phyloP scores from a whole-genome alignment of 768 basidiomycete species.

The Clavaria fumosa region DNA sequence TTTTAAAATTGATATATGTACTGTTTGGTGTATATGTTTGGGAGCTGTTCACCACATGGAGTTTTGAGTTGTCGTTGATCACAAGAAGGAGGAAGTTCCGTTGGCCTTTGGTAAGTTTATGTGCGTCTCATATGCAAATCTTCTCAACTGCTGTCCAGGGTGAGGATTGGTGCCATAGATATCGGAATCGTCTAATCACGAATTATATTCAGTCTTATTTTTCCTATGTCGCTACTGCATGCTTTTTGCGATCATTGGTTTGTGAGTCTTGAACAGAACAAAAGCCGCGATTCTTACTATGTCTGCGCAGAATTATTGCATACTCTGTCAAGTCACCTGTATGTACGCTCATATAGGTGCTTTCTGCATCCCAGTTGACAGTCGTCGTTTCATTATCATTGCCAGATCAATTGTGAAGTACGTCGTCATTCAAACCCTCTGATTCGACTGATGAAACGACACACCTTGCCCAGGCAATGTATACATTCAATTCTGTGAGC shows the following conservation, averaged over 20 bases:
- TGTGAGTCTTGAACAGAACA: constrained; percentile 37
- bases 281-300: not conserved
- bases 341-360: too few species aligned
- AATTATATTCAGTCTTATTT: constrained; percentile 43
- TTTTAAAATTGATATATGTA: constrained; percentile 43
- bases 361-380: too few species aligned
- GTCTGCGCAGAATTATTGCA: constrained; percentile 38
- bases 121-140: constrained; percentile 1
- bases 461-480: constrained; percentile 32
- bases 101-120: constrained; percentile 49
- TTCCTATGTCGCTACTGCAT: constrained; percentile 62
- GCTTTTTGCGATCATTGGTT: constrained; percentile 45
- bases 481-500: constrained; percentile 51
- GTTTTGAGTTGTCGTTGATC: constrained; percentile 55
- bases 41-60: constrained; percentile 47
- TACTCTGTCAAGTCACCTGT: constrained; percentile 35
- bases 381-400: too few species aligned
- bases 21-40: constrained; percentile 53
- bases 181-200: too few species aligned
- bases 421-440: constrained; percentile 12
- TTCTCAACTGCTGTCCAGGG: too few species aligned
- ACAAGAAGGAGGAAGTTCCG: constrained; percentile 40
- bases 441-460: not conserved
- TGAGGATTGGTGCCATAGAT: too few species aligned
- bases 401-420: constrained; percentile 46